A percentile compares a stretch with the other conserved stretches of the same genome.
Evolutionary conservation across 371 early-diverging fungal species (phyloP).

Genomic region (Mortierella sp.): DNA sequence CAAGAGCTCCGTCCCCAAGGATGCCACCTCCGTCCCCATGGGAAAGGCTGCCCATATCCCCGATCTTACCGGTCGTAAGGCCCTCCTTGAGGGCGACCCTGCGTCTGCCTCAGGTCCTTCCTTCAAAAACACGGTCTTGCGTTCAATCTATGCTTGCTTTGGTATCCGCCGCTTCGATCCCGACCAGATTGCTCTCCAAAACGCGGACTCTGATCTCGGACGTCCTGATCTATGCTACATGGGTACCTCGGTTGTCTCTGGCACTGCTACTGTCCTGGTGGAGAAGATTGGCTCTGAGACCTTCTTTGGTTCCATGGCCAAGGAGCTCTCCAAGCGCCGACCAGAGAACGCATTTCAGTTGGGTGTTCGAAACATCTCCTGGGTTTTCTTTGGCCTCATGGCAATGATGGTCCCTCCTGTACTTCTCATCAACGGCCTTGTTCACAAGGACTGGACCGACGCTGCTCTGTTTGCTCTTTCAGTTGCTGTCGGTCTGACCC

Average conservation of each 20-base stretch:
- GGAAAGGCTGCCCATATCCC: not conserved
- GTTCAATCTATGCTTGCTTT: slow-evolving; percentile 16
- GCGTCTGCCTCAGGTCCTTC: not conserved
- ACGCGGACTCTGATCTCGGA: slow-evolving; percentile 24
- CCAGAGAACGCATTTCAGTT: slow-evolving; percentile 53
- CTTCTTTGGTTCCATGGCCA: slow-evolving; percentile 57
- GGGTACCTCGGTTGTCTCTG: slow-evolving; percentile 58
- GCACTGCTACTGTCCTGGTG: slow-evolving; percentile 54
- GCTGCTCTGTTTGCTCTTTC: slow-evolving; percentile 57
- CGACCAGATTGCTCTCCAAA: not conserved
- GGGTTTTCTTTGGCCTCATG: slow-evolving; percentile 55
- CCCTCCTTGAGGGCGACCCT: not conserved
- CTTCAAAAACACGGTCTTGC: slow-evolving; percentile 18
- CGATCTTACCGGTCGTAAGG: not conserved
- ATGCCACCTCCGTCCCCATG: slow-evolving; percentile 6
- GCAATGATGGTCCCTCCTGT: slow-evolving; percentile 54
- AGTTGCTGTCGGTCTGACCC: slow-evolving; percentile 60
- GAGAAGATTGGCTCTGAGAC: slow-evolving; percentile 52
- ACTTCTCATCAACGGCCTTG: slow-evolving; percentile 55
- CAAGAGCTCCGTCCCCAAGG: slow-evolving; percentile 5
- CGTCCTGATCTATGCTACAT: slow-evolving; percentile 51
- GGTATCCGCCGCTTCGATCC: slow-evolving; percentile 38
- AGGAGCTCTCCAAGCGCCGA: slow-evolving; percentile 34
- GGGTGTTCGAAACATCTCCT: slow-evolving; percentile 55
- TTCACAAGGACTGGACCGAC: slow-evolving; percentile 44